These are phyloP conservation scores for Bacidia rubella DNA, from an alignment of 495 filamentous ascomycete genomes.

Conservation along the genomic window DNA sequence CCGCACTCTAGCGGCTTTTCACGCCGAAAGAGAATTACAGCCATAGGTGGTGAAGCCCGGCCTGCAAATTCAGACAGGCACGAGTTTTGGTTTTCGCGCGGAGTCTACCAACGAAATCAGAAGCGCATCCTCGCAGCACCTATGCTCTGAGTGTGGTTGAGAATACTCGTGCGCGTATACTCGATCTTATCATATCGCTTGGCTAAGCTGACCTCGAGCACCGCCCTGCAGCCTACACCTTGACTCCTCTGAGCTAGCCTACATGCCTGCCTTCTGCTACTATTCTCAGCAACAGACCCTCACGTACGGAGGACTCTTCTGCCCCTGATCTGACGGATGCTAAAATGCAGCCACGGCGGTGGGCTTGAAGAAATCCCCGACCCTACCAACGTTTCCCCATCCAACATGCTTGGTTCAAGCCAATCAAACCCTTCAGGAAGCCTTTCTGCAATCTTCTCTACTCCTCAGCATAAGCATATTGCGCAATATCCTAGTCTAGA, in stretches of 20 bases:
- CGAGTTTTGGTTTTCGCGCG: too few species aligned
- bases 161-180: too few species aligned
- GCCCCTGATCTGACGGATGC: background rate
- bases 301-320: too few species aligned
- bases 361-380: constrained; percentile 1
- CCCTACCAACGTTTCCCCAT: constrained; percentile 1
- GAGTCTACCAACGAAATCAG: too few species aligned
- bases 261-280: constrained; percentile 3
- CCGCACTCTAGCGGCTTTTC: background rate
- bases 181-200: too few species aligned
- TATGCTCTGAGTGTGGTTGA: too few species aligned
- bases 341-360: constrained; percentile 2
- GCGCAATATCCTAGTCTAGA: background rate
- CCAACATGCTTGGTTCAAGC: background rate
- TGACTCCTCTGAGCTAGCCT: background rate
- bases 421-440: background rate
- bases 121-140: too few species aligned
- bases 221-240: background rate
- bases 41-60: too few species aligned
- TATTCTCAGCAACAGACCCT: constrained; percentile 5
- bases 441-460: background rate
- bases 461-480: constrained; percentile 2
- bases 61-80: too few species aligned
- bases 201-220: background rate
- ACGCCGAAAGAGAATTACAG: too few species aligned